These are phyloP conservation scores for Larix kaempferi DNA, from an alignment of 75 land plant species.

Conservation along the genomic window DNA sequence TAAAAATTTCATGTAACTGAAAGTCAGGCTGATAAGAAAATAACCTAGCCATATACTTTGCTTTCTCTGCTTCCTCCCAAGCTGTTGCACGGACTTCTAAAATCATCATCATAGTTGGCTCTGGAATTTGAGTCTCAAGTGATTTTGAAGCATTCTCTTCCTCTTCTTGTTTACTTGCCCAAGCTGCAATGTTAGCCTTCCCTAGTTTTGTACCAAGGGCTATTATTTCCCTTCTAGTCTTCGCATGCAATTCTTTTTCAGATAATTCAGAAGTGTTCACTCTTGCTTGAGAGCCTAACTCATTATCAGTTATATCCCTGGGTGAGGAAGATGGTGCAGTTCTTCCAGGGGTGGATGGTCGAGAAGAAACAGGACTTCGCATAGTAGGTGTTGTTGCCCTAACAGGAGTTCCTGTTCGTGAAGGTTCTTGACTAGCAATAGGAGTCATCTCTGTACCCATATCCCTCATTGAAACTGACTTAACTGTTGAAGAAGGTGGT, in stretches of 20 bases:
- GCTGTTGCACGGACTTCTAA: conserved; percentile 76
- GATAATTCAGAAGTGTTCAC: conserved; percentile 28
- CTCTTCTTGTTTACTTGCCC: conserved; percentile 77
- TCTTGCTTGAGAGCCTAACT: conserved; percentile 11
- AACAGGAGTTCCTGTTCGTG: conserved; percentile 73
- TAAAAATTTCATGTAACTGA: background rate
- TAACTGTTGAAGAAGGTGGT: conserved; percentile 52
- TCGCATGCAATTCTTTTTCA: conserved; percentile 51
- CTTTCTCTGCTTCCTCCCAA: conserved; percentile 94
- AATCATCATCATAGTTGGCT: conserved; percentile 37
- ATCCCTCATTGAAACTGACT: conserved; percentile 86
- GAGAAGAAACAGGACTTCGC: conserved; percentile 63
- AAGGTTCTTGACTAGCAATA: conserved; percentile 82
- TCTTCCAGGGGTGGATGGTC: conserved; percentile 68
- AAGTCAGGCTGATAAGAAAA: conserved; percentile 1
- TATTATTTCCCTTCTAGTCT: conserved; percentile 57
- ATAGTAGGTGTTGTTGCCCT: conserved; percentile 51
- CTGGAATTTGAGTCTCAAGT: conserved; percentile 35
- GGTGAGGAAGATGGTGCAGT: conserved; percentile 40
- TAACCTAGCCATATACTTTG: conserved; percentile 87
- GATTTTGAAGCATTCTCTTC: conserved; percentile 54
- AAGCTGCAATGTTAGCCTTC: conserved; percentile 59
- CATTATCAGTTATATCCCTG: conserved; percentile 9
- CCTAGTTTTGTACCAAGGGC: conserved; percentile 65
- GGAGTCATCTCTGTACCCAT: conserved; percentile 99